Base-by-base conservation (phyloP, 305 asterid genomes). In the Petunia hybrid region DNA sequence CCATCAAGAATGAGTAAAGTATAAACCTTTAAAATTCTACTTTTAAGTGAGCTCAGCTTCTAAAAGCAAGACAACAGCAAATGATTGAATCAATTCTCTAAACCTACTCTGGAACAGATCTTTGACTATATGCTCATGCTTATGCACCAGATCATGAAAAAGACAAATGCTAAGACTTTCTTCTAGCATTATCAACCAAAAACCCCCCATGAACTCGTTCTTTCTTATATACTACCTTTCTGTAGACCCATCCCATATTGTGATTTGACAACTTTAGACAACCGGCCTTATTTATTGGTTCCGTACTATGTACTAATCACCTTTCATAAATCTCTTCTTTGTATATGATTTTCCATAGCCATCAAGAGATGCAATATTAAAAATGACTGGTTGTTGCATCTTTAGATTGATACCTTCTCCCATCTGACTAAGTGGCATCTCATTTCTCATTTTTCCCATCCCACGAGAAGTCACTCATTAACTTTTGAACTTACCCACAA, bases 41-140 rank as follows among this genome's bases (percentile, higher is more conserved):
- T 80, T 53, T 61, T 7, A 71, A 64, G 77, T 53, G 65, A 80
- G 67, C 55, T 6, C 65, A 60, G 42, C 45, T 56, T 4, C 13
- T 14, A 31, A 80, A 74, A 56, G 80, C 66, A 76, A 65, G 63
- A 71, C 35, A 40, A 68, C 55, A 13, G 31, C 14, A 59, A 55
- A 22, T 70, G 5, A 63, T 63, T 40, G 2, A 31, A 2, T 16
- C 69, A 63, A 1, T 61, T 84, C 70, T 80, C 61, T 43, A 56
- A 71, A 63, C 40, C 51, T 46, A 56, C 80, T 40, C 38, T 2
- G 41, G 42, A n/a, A 46, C 48, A 71, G 38, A 36, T 61, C 62
- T 69, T 81, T 71, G 84, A 81, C 82, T 69, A 83, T 74, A 74
- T 53, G 65, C 22, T 5, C 13, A 41, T 22, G 65, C 22, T 5